Conservation (phyloP, 2,329 filamentous ascomycete species). For the Ophiostoma novo-ulmi region DNA sequence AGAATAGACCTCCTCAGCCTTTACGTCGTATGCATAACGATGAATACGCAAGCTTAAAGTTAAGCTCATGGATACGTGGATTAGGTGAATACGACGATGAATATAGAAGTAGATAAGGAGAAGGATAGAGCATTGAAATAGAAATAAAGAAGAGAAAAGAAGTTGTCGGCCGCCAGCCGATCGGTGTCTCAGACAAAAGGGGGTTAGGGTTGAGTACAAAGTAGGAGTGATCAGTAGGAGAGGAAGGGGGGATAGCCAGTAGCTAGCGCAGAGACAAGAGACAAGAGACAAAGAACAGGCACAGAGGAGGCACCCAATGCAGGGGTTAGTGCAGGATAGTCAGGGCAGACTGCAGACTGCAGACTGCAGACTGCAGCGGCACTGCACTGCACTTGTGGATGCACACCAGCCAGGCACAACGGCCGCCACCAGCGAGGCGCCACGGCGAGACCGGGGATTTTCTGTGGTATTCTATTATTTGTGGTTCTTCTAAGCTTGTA, state of each 20-base stretch:
- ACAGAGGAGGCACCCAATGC: conserved; percentile 21
- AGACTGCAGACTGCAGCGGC: conserved; percentile 14
- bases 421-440: conserved; percentile 4
- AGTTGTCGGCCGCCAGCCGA: background rate
- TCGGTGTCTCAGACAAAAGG: conserved; percentile 2
- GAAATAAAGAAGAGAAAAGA: background rate
- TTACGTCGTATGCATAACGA: background rate
- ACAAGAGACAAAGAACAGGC: background rate
- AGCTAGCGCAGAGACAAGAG: background rate
- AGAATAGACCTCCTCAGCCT: background rate
- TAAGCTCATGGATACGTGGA: conserved; percentile 12
- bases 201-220: background rate
- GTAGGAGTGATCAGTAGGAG: background rate
- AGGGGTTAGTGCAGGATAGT: conserved; percentile 18
- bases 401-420: conserved; percentile 9
- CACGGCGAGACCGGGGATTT: background rate
- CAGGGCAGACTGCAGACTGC: conserved; percentile 15
- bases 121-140: no score
- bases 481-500: no score
- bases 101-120: background rate
- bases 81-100: background rate
- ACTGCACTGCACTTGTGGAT: background rate
- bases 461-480: background rate
- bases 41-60: conserved; percentile 11
- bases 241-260: background rate